A percentile compares a stretch with the other conserved stretches of the same genome.
Evolutionary conservation across 1,284 basidiomycete species (phyloP).

Genomic region (Sporisorium reilianum): DNA sequence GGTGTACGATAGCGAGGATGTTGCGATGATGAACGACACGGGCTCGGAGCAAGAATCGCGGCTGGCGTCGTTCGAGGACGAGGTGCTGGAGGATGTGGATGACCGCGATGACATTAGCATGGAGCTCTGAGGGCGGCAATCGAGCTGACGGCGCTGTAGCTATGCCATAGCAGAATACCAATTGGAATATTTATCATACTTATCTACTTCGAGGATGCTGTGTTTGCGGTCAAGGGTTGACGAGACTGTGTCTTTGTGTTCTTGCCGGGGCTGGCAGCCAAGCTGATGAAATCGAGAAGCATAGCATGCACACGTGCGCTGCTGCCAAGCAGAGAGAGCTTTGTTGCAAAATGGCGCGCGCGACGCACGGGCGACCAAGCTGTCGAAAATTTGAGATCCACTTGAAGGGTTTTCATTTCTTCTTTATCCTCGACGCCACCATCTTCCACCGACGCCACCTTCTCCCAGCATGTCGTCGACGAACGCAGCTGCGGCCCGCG

Average conservation of each 20-base stretch:
- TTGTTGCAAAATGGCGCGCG: background rate
- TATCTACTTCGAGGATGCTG: background rate
- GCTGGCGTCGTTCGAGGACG: slow-evolving; percentile 27
- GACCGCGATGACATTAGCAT: slow-evolving; percentile 39
- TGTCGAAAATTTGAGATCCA: background rate
- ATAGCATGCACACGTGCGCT: slow-evolving; percentile 12
- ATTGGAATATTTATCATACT: slow-evolving; percentile 5
- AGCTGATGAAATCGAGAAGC: background rate
- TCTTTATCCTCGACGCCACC: background rate
- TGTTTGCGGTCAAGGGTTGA: background rate
- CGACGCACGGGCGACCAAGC: background rate
- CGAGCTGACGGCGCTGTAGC: background rate
- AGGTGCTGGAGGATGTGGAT: slow-evolving; percentile 27
- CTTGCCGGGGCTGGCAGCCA: no score
- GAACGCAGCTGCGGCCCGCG: slow-evolving; percentile 5
- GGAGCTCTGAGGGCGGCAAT: slow-evolving; percentile 31
- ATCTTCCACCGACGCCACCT: background rate
- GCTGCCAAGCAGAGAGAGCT: no score
- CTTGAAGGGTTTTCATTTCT: background rate
- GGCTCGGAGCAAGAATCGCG: slow-evolving; percentile 27
- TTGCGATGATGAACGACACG: slow-evolving; percentile 30
- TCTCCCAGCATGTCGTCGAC: slow-evolving; percentile 18
- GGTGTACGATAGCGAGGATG: slow-evolving; percentile 27
- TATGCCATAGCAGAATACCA: background rate
- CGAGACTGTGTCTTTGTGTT: background rate